Evolutionary conservation across 805 yeast species (phyloP).

Genomic region (Candida stauntonica): DNA sequence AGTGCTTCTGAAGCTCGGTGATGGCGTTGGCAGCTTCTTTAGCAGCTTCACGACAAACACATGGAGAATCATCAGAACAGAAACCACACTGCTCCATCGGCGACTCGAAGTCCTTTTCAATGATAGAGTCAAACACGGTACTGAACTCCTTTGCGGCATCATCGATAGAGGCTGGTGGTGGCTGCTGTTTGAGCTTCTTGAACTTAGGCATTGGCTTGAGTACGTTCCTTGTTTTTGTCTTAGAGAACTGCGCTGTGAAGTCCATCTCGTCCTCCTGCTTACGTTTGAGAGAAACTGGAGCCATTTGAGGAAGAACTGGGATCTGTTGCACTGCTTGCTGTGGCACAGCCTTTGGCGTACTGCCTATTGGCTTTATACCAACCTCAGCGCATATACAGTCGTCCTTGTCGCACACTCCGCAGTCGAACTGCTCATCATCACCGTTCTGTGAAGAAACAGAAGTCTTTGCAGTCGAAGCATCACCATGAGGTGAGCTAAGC

Average conservation of each 20-base stretch:
- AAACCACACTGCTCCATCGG: slow-evolving; percentile 84
- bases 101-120: slow-evolving; percentile 39
- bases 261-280: slow-evolving; percentile 38
- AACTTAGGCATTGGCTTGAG: slow-evolving; percentile 26
- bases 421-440: slow-evolving; percentile 32
- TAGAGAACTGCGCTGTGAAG: slow-evolving; percentile 48
- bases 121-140: slow-evolving; percentile 19
- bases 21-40: slow-evolving; percentile 36
- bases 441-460: slow-evolving; percentile 18
- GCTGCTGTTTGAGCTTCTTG: slow-evolving; percentile 15
- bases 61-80: slow-evolving; percentile 87
- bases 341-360: not conserved
- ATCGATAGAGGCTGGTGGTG: slow-evolving; percentile 1
- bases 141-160: slow-evolving; percentile 21
- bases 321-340: slow-evolving; percentile 10
- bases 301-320: slow-evolving; percentile 47
- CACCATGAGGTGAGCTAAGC: slow-evolving; percentile 34
- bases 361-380: slow-evolving; percentile 29
- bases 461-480: slow-evolving; percentile 20
- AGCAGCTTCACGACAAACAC: slow-evolving; percentile 82
- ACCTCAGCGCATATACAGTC: slow-evolving; percentile 58
- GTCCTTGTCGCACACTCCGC: slow-evolving; percentile 67
- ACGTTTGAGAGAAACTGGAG: slow-evolving; percentile 58
- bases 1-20: slow-evolving; percentile 24
- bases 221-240: slow-evolving; percentile 20